Evolutionary conservation across 78 protist species (phyloP), one percentile per base, ranked within the genome.

Genomic region (Pigoraptor vietnamica): DNA sequence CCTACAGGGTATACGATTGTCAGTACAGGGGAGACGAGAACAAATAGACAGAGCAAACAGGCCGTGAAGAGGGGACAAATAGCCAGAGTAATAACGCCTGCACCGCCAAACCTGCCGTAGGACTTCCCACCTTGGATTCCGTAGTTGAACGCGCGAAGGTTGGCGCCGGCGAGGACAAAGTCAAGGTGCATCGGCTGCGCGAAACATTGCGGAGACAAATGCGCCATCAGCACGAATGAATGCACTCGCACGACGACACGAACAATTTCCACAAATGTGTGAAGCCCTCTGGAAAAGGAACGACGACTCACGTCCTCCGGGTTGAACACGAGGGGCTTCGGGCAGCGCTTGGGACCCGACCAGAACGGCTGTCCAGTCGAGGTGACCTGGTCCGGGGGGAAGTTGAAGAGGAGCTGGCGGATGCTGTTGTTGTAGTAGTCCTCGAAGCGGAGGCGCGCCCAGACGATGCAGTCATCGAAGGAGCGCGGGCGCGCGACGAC

Each of bases 391-490:
- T 99, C 99, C 36, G 93, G 92, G 35, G 99, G 99, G 98, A 98
- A 98, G 93, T 96, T 96, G 96, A 34, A 93, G 88, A 98, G 95
- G 90, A 99, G 97, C 93, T 98, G 98, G 56, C 37, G 39, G 87
- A 98, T 97, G 37, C 81, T n/a, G 92, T 97, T 93, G 94, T 10
- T 34, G 90, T 95, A 99, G 87, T 38, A 40, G 39, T 96, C 96
- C 91, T 99, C 98, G 91, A 99, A 99, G 40, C 93, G 32, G 10
- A 89, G 88, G 37, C 99, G 95, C 35, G 99, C 99, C 99, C 99
- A 98, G 39, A 1, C 90, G 32, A 99, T 92, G 90, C 99, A 98
- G 94, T 99, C 98, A 36, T 91, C 97, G 89, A 94, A 95, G 40
- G 94, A 84, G 79, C 38, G 39, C 36, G 98, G 98, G 33, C 38